A percentile compares a stretch with the other conserved stretches of the same genome.
phyloP scores from a whole-genome alignment of 177 flowering plant species.

The Vitis hybrid region DNA sequence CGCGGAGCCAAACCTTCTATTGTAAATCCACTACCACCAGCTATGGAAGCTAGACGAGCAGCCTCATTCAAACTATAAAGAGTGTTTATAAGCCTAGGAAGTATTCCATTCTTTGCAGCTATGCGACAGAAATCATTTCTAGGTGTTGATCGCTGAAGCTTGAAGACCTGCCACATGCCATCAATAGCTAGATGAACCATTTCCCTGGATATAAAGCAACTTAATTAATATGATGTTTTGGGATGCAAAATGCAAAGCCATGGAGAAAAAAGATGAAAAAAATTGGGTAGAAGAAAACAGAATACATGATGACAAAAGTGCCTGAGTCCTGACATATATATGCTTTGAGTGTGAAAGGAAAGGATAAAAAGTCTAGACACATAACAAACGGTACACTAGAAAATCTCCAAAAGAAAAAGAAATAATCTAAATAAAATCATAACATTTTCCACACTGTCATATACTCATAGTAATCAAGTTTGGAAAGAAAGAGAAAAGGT shows the following conservation, averaged over 20 bases:
- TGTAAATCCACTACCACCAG: slow-evolving; percentile 58
- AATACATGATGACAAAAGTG: not conserved
- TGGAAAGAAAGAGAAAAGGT: too few relatives aligned
- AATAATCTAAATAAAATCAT: too few relatives aligned
- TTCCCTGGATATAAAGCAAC: slow-evolving; percentile 61
- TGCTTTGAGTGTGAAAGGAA: too few relatives aligned
- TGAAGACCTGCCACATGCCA: slow-evolving; percentile 99
- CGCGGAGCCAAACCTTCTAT: slow-evolving; percentile 51
- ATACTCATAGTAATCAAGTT: too few relatives aligned
- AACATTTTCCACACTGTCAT: too few relatives aligned
- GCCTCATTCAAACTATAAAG: slow-evolving; percentile 98
- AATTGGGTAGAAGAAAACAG: not conserved
- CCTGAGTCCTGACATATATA: not conserved
- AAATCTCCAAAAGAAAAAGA: too few relatives aligned
- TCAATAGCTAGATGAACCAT: slow-evolving; percentile 99
- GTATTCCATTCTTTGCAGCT: slow-evolving; percentile 93
- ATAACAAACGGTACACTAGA: too few relatives aligned
- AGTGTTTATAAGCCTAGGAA: slow-evolving; percentile 87
- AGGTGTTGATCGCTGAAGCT: slow-evolving; percentile 88
- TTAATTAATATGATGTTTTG: slow-evolving; percentile 8
- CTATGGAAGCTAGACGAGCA: slow-evolving; percentile 75
- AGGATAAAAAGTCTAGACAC: too few relatives aligned
- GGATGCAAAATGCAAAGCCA: not conserved
- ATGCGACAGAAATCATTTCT: slow-evolving; percentile 95
- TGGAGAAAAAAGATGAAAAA: not conserved